These are phyloP conservation scores for Venturia aucupariae DNA, from an alignment of 2,329 filamentous ascomycete species.

Conservation along the genomic window DNA sequence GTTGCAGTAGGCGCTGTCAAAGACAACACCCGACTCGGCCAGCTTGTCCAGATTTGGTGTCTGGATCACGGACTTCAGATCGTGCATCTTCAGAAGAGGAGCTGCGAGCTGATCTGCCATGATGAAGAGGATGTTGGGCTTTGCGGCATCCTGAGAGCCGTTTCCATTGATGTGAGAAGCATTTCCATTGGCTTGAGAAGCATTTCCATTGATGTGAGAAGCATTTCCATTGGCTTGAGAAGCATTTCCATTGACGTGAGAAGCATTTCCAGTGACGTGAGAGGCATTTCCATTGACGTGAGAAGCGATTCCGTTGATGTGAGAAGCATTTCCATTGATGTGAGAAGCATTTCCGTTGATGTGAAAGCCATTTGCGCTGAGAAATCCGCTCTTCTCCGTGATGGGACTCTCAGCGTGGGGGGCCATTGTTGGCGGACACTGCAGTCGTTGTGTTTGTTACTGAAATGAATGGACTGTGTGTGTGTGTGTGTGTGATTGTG, in stretches of 20 bases:
- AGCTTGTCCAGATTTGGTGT: constrained; percentile 83
- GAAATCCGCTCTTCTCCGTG: not conserved
- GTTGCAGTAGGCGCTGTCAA: constrained; percentile 90
- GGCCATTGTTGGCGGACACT: constrained; percentile 4
- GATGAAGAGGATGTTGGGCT: constrained; percentile 80
- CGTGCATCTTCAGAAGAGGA: constrained; percentile 85
- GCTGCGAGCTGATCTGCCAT: constrained; percentile 95
- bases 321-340: constrained; percentile 7
- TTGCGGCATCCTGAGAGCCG: constrained; percentile 22
- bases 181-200: not conserved
- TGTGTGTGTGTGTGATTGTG: not conserved
- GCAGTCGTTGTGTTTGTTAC: not conserved
- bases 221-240: not conserved
- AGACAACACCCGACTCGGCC: constrained; percentile 74
- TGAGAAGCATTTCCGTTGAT: not conserved
- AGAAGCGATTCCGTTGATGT: not conserved
- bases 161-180: constrained; percentile 1
- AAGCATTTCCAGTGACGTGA: no score
- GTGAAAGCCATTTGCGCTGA: not conserved
- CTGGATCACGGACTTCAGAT: constrained; percentile 78
- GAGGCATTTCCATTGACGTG: constrained; percentile 4
- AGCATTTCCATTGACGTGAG: not conserved
- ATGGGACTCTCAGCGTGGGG: constrained; percentile 13
- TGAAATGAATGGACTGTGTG: not conserved
- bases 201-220: not conserved